Evolutionary conservation across 371 early-diverging fungal genomes (phyloP).

Genomic region (Syncephalastrum monosporum): DNA sequence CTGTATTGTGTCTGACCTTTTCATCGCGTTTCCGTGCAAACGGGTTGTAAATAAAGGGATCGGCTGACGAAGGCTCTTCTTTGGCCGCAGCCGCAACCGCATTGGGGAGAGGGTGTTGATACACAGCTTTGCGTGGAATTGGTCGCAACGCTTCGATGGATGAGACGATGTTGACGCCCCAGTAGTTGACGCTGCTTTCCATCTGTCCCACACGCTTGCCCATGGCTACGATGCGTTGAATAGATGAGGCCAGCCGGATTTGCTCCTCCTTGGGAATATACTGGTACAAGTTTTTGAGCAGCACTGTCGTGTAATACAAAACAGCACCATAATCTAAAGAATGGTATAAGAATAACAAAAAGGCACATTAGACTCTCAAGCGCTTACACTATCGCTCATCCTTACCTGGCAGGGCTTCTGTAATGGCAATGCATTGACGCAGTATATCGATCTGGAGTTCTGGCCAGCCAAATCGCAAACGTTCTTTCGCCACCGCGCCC

Average conservation of each 20-base stretch:
- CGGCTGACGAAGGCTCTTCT: slow-evolving; percentile 28
- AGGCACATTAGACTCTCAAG: neutral
- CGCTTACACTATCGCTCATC: neutral
- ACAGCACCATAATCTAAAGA: slow-evolving; percentile 58
- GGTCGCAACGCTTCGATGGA: slow-evolving; percentile 33
- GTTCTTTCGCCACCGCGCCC: slow-evolving; percentile 23
- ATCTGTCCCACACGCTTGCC: slow-evolving; percentile 33
- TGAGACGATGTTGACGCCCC: slow-evolving; percentile 52
- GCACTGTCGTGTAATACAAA: slow-evolving; percentile 62
- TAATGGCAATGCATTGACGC: slow-evolving; percentile 73
- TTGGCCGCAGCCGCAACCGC: slow-evolving; percentile 11
- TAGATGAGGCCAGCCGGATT: slow-evolving; percentile 58
- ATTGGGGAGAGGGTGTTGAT: slow-evolving; percentile 11
- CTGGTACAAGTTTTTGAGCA: slow-evolving; percentile 63
- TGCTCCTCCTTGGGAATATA: slow-evolving; percentile 70
- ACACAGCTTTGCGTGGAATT: slow-evolving; percentile 41
- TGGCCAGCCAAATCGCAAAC: slow-evolving; percentile 69
- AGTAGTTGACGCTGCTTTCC: slow-evolving; percentile 41
- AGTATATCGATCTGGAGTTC: slow-evolving; percentile 73
- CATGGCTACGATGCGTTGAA: slow-evolving; percentile 55
- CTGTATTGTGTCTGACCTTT: slow-evolving; percentile 29
- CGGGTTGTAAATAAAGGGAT: slow-evolving; percentile 80
- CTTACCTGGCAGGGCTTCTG: slow-evolving; percentile 70
- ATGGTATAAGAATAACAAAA: neutral
- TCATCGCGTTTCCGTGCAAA: slow-evolving; percentile 55